Evolutionary conservation across 2,329 filamentous ascomycete species (phyloP), one percentile per base, ranked within the genome.

Genomic region (Exserohilum turcica): DNA sequence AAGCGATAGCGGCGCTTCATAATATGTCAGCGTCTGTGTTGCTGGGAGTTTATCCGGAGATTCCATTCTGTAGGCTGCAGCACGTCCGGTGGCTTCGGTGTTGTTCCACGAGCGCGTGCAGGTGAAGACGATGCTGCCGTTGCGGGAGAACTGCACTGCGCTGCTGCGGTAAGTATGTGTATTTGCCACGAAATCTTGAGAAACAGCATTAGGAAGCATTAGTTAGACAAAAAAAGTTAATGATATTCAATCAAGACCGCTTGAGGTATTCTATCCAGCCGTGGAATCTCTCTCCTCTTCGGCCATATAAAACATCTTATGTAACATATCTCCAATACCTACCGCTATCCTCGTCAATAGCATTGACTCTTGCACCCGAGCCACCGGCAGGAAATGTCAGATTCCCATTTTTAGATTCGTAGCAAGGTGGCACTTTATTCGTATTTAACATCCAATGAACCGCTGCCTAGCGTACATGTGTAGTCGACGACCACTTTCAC

Each of bases 141-240:
- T 21, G 10, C 39, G 18, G 6, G 47, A 50, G 12, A 50, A 31
- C 7, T 33, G 47, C 9, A 50, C 47, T 8, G 47, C 38, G 21
- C 43, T 50, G 32, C 47, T 50, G 31, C 47, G 47, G 38, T 50
- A 50, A 21, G 47, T 50, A 21, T 50, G 47, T 50, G 24, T 50
- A 50, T 19, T 50, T 50, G 19, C 39, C 39, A 13, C 47, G 39
- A n/a, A 15, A 18, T 18, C 24, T 39, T 50, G 21, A 9, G 32
- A n/a, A n/a, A n/a, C n/a, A n/a, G n/a, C n/a, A n/a, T n/a, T n/a
- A n/a, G n/a, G n/a, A n/a, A n/a, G n/a, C n/a, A n/a, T n/a, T n/a
- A n/a, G n/a, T n/a, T n/a, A n/a, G n/a, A n/a, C n/a, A n/a, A n/a
- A n/a, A n/a, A n/a, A n/a, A n/a, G n/a, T n/a, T n/a, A n/a, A n/a